Base-by-base conservation (phyloP, 805 yeast species). In the Candida piceae region DNA sequence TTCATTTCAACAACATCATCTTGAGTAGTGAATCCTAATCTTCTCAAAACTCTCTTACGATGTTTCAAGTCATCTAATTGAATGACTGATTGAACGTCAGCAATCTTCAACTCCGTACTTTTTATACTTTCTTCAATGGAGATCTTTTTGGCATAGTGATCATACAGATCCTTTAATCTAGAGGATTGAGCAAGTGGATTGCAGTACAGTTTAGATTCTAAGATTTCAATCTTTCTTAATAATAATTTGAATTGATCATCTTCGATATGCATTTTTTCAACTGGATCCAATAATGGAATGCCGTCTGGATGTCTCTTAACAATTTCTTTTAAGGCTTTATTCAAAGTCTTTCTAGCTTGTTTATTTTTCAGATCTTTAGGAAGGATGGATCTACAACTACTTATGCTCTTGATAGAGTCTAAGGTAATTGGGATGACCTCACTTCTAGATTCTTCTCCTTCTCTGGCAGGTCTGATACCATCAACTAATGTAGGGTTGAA, bases 11-110 rank as follows among this genome's bases (percentile, higher is more conserved):
- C 94, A 43, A 93, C 81, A 60, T 93, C 98, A 45, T 76, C 73
- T 36, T 79, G 80, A 3, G 94, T 81, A 28, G 89, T 81, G 65
- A 93, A 93, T 0, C 93, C 97, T 26, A 93, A 72, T 55, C 96
- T 78, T 60, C 97, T 78, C 50, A 93, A 67, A 2, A 94, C 97
- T 52, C 97, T 74, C 60, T 88, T 90, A 52, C 98, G 81, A 56
- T 85, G 86, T 58, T 84, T 87, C 55, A 93, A 71, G 59, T 93
- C 97, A 57, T 93, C 97, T 54, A 93, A 67, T 62, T 93, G 98
- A 48, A 90, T 80, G 13, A 93, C 88, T 0, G 97, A 84, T 55
- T 85, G 88, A 0, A 96, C 93, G 41, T 87, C 90, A 30, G 70
- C 64, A 27, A 90, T 82, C 55, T 84, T 79, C 19, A 71, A 72